Evolutionary conservation across 768 basidiomycete genomes (phyloP).

Genomic region (Rhodocollybia butyracea): DNA sequence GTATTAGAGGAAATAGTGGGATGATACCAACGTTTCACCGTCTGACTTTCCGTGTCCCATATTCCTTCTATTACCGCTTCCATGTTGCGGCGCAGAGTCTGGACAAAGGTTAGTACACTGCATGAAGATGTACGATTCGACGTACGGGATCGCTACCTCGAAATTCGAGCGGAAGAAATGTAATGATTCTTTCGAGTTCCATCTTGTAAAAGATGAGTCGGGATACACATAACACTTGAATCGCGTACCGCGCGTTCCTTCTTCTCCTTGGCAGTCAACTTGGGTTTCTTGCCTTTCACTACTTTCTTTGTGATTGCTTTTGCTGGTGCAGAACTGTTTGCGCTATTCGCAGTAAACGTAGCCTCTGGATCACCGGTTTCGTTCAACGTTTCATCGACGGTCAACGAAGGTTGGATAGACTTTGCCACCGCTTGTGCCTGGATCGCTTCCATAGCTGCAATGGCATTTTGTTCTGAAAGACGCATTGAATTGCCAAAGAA

Average conservation of each 20-base stretch:
- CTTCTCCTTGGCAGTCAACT: conserved; percentile 76
- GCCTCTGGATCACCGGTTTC: conserved; percentile 35
- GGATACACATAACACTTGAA: not conserved
- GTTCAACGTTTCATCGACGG: conserved; percentile 14
- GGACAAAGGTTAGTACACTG: not conserved
- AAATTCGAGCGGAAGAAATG: conserved; percentile 84
- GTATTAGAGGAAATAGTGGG: not conserved
- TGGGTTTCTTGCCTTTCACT: conserved; percentile 58
- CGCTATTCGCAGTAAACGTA: conserved; percentile 37
- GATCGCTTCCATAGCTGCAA: conserved; percentile 51
- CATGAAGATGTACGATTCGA: not conserved
- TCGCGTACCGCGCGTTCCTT: conserved; percentile 68
- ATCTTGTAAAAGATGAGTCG: conserved; percentile 31
- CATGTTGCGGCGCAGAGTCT: conserved; percentile 75
- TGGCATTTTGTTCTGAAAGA: conserved; percentile 56
- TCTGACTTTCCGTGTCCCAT: conserved; percentile 58
- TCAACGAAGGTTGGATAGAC: conserved; percentile 31
- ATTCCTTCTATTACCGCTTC: conserved; percentile 78
- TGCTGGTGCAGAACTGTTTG: conserved; percentile 34
- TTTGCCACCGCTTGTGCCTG: conserved; percentile 32
- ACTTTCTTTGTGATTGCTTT: conserved; percentile 44
- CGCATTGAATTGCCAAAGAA: not conserved
- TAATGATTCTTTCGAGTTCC: conserved; percentile 67
- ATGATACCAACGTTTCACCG: conserved; percentile 52
- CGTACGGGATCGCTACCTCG: conserved; percentile 83